These are phyloP conservation scores for Alternaria triticina DNA, from an alignment of 2,329 filamentous ascomycete genomes.

Conservation along the genomic window DNA sequence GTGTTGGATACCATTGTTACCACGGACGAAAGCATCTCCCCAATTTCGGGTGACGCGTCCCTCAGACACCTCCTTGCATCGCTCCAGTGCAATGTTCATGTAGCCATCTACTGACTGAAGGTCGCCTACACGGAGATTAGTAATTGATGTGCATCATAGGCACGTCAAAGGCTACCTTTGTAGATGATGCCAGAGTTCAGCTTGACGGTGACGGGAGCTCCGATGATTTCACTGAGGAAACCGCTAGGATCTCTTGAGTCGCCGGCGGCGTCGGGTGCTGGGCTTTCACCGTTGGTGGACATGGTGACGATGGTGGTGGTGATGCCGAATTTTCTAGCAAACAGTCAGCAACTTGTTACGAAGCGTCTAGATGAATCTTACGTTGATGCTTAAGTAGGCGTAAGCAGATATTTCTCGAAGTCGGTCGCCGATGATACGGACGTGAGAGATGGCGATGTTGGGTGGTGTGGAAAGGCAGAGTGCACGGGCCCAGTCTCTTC, in stretches of 20 bases:
- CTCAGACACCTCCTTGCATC: slow-evolving; percentile 90
- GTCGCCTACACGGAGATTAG: slow-evolving; percentile 68
- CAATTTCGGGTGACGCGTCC: slow-evolving; percentile 82
- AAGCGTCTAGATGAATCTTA: neutral
- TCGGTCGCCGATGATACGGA: neutral
- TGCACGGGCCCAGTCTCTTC: slow-evolving; percentile 27
- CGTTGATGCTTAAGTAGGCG: neutral
- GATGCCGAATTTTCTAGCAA: neutral
- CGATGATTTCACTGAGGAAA: slow-evolving; percentile 93
- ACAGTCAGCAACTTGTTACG: neutral
- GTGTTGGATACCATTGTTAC: slow-evolving; percentile 78
- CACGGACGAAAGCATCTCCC: slow-evolving; percentile 92
- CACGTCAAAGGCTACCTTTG: slow-evolving; percentile 69
- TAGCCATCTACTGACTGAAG: slow-evolving; percentile 97
- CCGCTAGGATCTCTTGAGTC: slow-evolving; percentile 92
- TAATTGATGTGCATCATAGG: neutral
- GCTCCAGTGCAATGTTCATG: slow-evolving; percentile 99
- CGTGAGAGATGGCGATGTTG: neutral
- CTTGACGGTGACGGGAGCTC: slow-evolving; percentile 92
- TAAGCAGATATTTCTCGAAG: neutral
- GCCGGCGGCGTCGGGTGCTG: slow-evolving; percentile 60
- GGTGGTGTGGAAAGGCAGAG: neutral
- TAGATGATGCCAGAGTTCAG: slow-evolving; percentile 98
- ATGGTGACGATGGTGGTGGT: slow-evolving; percentile 13
- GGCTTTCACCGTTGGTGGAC: slow-evolving; percentile 68